A percentile compares a stretch with the other conserved stretches of the same genome.
phyloP scores from a whole-genome alignment of 2,329 filamentous ascomycete species.

The Truncatella angustata region DNA sequence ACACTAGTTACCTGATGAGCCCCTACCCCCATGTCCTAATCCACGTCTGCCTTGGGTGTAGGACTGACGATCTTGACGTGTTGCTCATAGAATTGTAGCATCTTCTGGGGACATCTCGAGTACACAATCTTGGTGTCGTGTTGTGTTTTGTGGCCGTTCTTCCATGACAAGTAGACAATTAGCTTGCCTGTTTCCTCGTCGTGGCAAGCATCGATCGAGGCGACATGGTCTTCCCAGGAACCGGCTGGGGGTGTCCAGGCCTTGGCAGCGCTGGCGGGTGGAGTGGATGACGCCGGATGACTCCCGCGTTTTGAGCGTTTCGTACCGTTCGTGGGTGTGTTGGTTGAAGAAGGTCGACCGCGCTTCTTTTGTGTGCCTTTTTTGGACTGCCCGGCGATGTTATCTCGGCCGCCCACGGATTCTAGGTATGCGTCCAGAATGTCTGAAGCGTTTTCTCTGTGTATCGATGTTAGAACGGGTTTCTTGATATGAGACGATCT shows the following conservation, averaged over 20 bases:
- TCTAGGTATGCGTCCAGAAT: constrained; percentile 64
- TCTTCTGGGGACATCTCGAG: constrained; percentile 75
- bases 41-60: constrained; percentile 5
- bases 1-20: not conserved
- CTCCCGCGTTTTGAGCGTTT: constrained; percentile 48
- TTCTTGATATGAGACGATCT: not conserved
- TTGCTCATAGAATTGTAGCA: constrained; percentile 59
- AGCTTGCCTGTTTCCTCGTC: constrained; percentile 59
- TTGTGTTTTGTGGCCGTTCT: constrained; percentile 69
- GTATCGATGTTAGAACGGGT: not conserved
- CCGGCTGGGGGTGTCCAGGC: constrained; percentile 68
- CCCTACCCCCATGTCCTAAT: not conserved
- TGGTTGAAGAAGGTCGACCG: constrained; percentile 41
- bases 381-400: constrained; percentile 49
- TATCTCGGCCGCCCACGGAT: constrained; percentile 61
- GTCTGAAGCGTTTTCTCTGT: constrained; percentile 55
- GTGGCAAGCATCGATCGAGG: constrained; percentile 69
- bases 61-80: constrained; percentile 53
- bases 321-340: constrained; percentile 32
- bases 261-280: constrained; percentile 40
- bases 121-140: constrained; percentile 69
- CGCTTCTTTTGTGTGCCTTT: constrained; percentile 59
- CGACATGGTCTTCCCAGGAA: constrained; percentile 74
- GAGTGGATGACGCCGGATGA: constrained; percentile 47
- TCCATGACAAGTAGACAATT: constrained; percentile 72